Percentiles rank a stretch among this genome's conserved stretches.
Evolutionary conservation across 495 filamentous ascomycete species (phyloP).

Genomic region (Patellaria atrata): DNA sequence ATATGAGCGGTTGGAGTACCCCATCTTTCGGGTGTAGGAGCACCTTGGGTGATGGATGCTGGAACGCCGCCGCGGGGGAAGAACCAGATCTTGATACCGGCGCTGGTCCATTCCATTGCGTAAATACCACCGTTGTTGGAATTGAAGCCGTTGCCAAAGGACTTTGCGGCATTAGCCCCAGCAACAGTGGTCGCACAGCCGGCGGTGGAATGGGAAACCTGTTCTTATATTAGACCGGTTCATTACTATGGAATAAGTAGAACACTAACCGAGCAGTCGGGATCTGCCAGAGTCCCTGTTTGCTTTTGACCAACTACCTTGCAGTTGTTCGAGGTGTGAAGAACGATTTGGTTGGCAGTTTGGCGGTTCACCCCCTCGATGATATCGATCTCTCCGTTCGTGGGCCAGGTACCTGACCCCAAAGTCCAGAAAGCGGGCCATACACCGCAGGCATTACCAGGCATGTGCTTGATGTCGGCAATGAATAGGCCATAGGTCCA

Average conservation of each 20-base stretch:
- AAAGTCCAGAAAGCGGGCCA: slow-evolving; percentile 15
- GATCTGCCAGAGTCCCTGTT: slow-evolving; percentile 32
- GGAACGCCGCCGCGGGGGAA: slow-evolving; percentile 52
- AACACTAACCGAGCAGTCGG: slow-evolving; percentile 34
- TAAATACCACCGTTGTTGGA: slow-evolving; percentile 52
- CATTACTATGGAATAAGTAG: too few species aligned
- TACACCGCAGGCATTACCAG: slow-evolving; percentile 21
- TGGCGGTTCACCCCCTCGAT: slow-evolving; percentile 72
- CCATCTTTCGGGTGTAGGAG: slow-evolving; percentile 49
- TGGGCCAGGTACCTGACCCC: slow-evolving; percentile 47
- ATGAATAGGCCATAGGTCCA: slow-evolving; percentile 27
- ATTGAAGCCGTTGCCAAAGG: slow-evolving; percentile 17
- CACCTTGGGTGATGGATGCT: slow-evolving; percentile 37
- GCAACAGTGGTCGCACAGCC: slow-evolving; percentile 12
- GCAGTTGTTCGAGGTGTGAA: slow-evolving; percentile 63
- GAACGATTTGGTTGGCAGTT: slow-evolving; percentile 48
- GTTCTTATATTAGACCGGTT: background rate
- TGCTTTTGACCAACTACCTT: slow-evolving; percentile 37
- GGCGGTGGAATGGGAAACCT: slow-evolving; percentile 2
- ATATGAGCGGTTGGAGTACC: slow-evolving; percentile 55
- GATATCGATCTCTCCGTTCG: slow-evolving; percentile 59
- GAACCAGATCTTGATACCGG: slow-evolving; percentile 62
- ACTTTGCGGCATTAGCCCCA: background rate
- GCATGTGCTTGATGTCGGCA: slow-evolving; percentile 27
- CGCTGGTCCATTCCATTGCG: slow-evolving; percentile 60